Percentiles rank a stretch among this genome's conserved stretches.
phyloP scores from a whole-genome alignment of 2,329 filamentous ascomycete genomes.

The Sclerotinia nivalis region DNA sequence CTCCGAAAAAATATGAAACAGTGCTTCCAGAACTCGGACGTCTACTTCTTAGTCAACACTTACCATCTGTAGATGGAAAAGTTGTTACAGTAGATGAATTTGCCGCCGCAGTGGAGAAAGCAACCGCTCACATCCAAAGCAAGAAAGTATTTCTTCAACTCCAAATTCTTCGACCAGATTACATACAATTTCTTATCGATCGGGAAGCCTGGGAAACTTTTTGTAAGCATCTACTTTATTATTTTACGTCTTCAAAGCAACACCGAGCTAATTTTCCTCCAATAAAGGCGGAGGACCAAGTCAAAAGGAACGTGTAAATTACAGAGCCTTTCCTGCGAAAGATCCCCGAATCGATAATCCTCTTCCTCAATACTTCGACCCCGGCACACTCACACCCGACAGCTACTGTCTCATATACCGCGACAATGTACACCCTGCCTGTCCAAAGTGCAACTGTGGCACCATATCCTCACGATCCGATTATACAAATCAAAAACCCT shows the following conservation, averaged over 20 bases:
- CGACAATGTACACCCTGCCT: neutral
- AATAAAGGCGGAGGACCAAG: neutral
- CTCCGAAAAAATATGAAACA: neutral
- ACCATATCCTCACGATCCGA: neutral
- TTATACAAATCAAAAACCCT: too few species aligned
- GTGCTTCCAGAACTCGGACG: neutral
- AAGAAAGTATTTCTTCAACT: neutral
- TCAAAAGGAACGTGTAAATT: neutral
- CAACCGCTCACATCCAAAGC: neutral
- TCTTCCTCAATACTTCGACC: conserved; percentile 1
- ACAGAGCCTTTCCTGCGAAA: neutral
- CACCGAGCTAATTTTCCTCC: neutral
- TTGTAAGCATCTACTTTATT: neutral
- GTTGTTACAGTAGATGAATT: neutral
- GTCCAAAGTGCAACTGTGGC: neutral
- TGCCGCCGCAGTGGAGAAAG: neutral
- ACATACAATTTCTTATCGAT: neutral
- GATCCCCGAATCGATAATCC: neutral
- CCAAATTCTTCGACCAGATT: neutral
- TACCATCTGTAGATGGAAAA: neutral
- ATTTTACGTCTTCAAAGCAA: neutral
- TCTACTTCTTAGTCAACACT: neutral
- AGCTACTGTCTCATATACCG: neutral
- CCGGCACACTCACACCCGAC: neutral
- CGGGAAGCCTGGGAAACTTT: neutral